Conservation (phyloP, 2,329 filamentous ascomycete genomes). For the Ophiostoma perfectum region DNA sequence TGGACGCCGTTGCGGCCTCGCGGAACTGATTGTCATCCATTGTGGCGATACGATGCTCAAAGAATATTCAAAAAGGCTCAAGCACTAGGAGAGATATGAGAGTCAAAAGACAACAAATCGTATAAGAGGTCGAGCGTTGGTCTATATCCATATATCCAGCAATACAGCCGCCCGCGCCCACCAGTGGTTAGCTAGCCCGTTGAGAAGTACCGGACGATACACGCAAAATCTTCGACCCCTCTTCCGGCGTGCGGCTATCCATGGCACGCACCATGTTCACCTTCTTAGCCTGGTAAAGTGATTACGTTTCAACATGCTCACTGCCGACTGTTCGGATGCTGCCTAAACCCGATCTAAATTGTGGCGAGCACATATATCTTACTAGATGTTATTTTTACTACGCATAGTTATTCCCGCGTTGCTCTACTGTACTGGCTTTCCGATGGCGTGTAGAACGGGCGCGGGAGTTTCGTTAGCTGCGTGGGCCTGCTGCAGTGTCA, state of each 20-base stretch:
- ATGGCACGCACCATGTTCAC: not conserved
- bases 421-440: not conserved
- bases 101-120: not conserved
- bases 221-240: conserved; percentile 1
- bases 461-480: not conserved
- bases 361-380: not conserved
- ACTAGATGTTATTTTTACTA: too few relatives aligned
- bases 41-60: not conserved
- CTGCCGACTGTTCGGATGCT: not conserved
- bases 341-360: not conserved
- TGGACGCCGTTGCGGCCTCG: conserved; percentile 66
- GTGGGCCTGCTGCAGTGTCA: not conserved
- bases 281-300: not conserved
- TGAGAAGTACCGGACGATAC: not conserved
- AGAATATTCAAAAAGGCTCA: too few relatives aligned
- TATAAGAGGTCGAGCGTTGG: not conserved
- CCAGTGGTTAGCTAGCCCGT: not conserved
- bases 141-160: conserved; percentile 2
- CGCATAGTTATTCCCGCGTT: too few relatives aligned
- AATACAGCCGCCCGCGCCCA: not conserved
- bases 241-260: not conserved
- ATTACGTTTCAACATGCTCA: not conserved
- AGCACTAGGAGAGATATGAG: not conserved
- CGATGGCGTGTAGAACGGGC: not conserved
- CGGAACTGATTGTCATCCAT: conserved; percentile 47